Percentiles rank a stretch among this genome's conserved stretches.
Conservation (phyloP, 176 grass and related monocot genomes). For the Otatea glauca region DNA sequence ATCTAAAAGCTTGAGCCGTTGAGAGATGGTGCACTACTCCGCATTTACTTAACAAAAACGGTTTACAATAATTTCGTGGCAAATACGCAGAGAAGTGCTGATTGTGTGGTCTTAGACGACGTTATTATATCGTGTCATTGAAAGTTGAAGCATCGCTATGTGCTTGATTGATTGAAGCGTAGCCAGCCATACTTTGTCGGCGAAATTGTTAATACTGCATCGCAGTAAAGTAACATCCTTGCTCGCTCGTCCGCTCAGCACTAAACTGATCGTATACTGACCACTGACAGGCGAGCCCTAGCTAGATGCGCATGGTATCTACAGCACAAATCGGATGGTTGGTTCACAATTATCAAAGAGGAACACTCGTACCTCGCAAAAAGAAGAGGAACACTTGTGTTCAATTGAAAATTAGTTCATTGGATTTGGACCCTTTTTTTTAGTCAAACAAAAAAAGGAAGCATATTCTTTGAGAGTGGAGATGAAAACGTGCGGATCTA, state of each 20-base stretch:
- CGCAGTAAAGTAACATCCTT: too few species aligned
- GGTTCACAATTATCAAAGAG: background rate
- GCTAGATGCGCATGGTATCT: background rate
- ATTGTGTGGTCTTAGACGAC: background rate
- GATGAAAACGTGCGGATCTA: background rate
- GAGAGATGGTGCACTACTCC: background rate
- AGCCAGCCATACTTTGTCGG: background rate
- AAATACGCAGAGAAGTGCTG: background rate
- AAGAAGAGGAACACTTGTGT: background rate
- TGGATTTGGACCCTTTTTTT: background rate
- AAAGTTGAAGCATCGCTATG: conserved; percentile 3
- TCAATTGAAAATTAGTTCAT: background rate
- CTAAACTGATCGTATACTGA: background rate
- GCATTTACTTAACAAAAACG: background rate
- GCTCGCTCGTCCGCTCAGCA: conserved; percentile 10
- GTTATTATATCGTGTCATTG: background rate
- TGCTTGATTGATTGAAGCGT: background rate
- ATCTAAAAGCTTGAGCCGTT: too few species aligned
- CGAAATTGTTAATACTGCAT: conserved; percentile 5
- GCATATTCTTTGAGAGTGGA: conserved; percentile 7
- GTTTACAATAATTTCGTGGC: background rate
- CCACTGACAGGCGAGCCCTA: conserved; percentile 22
- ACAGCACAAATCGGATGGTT: background rate
- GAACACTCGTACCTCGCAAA: background rate
- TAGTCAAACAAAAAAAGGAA: background rate